Percentiles rank a stretch among this genome's conserved stretches.
These are phyloP conservation scores for Sphaerulina musiva DNA, from an alignment of 2,329 filamentous ascomycete genomes.

Conservation along the genomic window DNA sequence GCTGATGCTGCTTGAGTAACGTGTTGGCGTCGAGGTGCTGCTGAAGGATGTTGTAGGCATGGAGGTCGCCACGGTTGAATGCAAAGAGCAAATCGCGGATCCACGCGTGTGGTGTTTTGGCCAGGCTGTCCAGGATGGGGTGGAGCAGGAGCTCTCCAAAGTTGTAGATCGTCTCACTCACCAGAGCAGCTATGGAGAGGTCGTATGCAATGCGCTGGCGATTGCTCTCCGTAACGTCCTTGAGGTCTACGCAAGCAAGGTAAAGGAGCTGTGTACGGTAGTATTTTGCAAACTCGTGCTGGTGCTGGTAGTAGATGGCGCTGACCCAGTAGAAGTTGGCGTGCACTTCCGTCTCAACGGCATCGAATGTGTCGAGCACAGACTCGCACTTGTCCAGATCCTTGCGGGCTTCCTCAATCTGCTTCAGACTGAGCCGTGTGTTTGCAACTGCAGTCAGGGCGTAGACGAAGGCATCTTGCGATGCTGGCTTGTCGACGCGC, in stretches of 20 bases:
- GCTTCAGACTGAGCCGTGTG: constrained; percentile 72
- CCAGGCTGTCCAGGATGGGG: constrained; percentile 82
- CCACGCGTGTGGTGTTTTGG: constrained; percentile 71
- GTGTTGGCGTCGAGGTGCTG: constrained; percentile 66
- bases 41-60: constrained; percentile 72
- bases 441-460: constrained; percentile 83
- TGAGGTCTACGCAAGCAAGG: constrained; percentile 87
- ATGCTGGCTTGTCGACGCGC: constrained; percentile 85
- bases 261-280: constrained; percentile 97
- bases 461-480: constrained; percentile 93
- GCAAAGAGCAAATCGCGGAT: constrained; percentile 92
- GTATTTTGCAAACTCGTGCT: constrained; percentile 90
- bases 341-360: constrained; percentile 90
- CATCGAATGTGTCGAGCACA: constrained; percentile 86
- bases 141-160: constrained; percentile 98
- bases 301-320: constrained; percentile 84
- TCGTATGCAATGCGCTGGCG: constrained; percentile 82
- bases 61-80: constrained; percentile 91
- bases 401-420: constrained; percentile 75
- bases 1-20: constrained; percentile 70
- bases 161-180: constrained; percentile 96
- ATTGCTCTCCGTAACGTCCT: constrained; percentile 65
- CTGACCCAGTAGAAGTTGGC: constrained; percentile 94
- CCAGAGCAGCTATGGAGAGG: constrained; percentile 82
- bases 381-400: constrained; percentile 82